These are phyloP conservation scores for Alloteropsis semialata DNA, from an alignment of 176 grass and related monocot genomes.

Conservation along the genomic window DNA sequence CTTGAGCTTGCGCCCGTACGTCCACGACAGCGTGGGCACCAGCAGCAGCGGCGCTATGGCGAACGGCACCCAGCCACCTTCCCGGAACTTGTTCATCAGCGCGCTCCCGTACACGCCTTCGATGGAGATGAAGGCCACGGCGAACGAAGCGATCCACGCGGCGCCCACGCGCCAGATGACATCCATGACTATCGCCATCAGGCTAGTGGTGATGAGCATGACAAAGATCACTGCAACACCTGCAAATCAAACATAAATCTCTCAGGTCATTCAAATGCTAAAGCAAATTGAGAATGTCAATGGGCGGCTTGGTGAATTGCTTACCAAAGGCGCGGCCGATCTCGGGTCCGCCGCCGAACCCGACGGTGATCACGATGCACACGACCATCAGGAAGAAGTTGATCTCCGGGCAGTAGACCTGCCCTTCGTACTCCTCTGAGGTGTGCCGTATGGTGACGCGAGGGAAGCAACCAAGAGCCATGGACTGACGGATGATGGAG, in stretches of 20 bases:
- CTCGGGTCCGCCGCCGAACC: slow-evolving; percentile 51
- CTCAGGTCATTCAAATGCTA: background rate
- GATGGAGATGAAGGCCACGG: background rate
- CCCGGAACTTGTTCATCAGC: slow-evolving; percentile 43
- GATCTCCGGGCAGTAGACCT: slow-evolving; percentile 55
- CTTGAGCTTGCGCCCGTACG: slow-evolving; percentile 54
- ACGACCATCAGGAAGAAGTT: slow-evolving; percentile 62
- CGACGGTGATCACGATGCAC: slow-evolving; percentile 47
- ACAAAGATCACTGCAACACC: slow-evolving; percentile 59
- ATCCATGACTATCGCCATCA: slow-evolving; percentile 52
- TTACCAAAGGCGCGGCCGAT: slow-evolving; percentile 65
- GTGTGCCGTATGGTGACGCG: slow-evolving; percentile 43
- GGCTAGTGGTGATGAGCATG: slow-evolving; percentile 52
- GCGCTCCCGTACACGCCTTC: slow-evolving; percentile 56
- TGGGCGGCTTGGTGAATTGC: background rate
- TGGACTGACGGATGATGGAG: slow-evolving; percentile 54
- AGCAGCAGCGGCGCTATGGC: slow-evolving; percentile 50
- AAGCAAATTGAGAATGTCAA: background rate
- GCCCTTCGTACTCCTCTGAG: slow-evolving; percentile 45
- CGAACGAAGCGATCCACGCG: background rate
- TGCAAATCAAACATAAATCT: background rate
- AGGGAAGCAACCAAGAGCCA: slow-evolving; percentile 46
- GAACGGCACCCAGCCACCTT: slow-evolving; percentile 69
- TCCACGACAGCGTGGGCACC: slow-evolving; percentile 51
- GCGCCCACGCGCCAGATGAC: slow-evolving; percentile 40